Conservation (phyloP, 2,329 filamentous ascomycete species). For the Myriangium duriaei region DNA sequence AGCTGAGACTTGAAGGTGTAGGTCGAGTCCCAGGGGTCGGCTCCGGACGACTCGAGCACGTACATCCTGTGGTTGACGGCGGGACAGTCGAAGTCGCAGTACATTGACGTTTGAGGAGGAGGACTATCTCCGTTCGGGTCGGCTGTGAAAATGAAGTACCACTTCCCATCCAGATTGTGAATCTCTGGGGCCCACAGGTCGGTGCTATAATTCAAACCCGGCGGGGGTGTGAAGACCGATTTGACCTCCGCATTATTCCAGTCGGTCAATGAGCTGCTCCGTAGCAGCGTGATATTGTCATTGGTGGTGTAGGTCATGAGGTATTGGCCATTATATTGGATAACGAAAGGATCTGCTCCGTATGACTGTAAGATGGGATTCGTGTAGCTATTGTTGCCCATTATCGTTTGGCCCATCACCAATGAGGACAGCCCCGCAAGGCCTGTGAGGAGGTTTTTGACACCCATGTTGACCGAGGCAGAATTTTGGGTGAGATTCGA, state of each 20-base stretch:
- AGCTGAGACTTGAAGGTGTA: conserved; percentile 36
- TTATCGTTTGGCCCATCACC: conserved; percentile 3
- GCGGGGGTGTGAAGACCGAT: conserved; percentile 30
- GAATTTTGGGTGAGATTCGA: too few relatives aligned
- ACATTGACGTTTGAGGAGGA: conserved; percentile 35
- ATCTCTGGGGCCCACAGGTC: conserved; percentile 41
- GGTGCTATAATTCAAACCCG: conserved; percentile 32
- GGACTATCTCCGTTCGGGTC: conserved; percentile 35
- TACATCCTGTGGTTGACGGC: conserved; percentile 42
- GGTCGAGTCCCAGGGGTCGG: conserved; percentile 33
- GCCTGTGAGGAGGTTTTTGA: conserved; percentile 2
- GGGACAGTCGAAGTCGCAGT: conserved; percentile 36
- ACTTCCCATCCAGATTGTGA: conserved; percentile 33
- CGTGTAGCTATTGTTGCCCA: conserved; percentile 25
- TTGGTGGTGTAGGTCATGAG: conserved; percentile 35
- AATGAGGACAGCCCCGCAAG: conserved; percentile 1
- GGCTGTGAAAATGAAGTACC: conserved; percentile 43
- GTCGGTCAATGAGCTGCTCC: conserved; percentile 30
- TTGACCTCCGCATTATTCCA: conserved; percentile 34
- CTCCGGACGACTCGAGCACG: conserved; percentile 31
- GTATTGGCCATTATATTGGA: conserved; percentile 29
- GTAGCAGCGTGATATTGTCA: conserved; percentile 31
- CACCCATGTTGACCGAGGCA: conserved; percentile 3
- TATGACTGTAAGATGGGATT: conserved; percentile 31
- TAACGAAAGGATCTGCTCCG: conserved; percentile 36